Base-by-base conservation (phyloP, 1,139 yeast species). In the Debaryomycetaceae sp. region DNA sequence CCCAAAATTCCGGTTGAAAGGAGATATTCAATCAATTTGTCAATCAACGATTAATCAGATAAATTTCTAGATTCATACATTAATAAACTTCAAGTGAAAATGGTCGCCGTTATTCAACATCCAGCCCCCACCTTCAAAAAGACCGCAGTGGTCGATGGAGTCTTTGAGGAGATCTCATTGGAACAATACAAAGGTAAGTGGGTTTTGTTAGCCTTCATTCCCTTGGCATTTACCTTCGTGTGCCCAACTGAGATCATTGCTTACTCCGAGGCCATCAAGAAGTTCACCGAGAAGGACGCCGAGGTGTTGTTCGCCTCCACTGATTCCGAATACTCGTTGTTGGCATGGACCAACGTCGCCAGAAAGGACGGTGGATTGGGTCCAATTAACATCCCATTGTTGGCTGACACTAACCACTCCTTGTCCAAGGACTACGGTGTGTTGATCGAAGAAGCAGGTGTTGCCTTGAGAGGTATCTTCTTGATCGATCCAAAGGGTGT, bases 231-330 rank as follows among this genome's bases (percentile, higher is more conserved):
- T 90, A 93, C 99, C 54, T 93, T 93, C 62, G 98, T 93, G 56
- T 93, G 99, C 76, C 99, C 98, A 70, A 93, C 98, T 56, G 98
- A 91, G 80, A 90, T 91, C 78, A 85, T 93, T 74, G 98, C 98
- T 61, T 93, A 89, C 85, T 87, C 97, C 53, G 97, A 91, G 60
- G 97, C 97, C 58, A 86, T 82, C 59, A 82, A 85, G 79, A 83
- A 85, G 79, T 93, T 93, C 75, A 72, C 85, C 59, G 96, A 82
- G 57, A 86, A 89, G 70, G 93, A 84, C 62, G 83, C 90, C 58
- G 87, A 89, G 76, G 85, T 93, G 46, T 81, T 93, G 67, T 90
- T 93, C 60, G 97, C 98, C 58, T 91, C 98, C 52, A 91, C 97
- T 59, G 99, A 93, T 78, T 91, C 98, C 50, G 97, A 93, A 78